Base-by-base conservation (phyloP, 148 eudicot genomes). In the Rhododendron molle region DNA sequence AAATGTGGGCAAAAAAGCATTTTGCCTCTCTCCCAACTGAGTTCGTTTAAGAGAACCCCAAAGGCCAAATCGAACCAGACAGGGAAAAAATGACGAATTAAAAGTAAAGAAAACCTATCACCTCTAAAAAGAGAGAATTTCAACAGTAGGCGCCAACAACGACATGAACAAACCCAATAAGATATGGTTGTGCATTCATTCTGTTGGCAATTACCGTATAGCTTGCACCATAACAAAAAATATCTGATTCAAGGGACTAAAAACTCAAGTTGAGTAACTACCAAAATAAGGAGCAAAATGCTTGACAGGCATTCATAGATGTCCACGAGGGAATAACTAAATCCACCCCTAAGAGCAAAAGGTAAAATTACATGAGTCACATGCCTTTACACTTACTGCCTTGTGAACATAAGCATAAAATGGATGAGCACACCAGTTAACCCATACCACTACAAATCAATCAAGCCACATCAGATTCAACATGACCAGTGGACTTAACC, bases 391-490 rank as follows among this genome's bases (percentile, higher is more conserved):
- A 34, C 7, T 83, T 21, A 50, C 28, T 34, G 43, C 13, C n/a
- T 58, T 20, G 21, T 81, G 72, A 81, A 81, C 26, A 81, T 32
- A 52, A 10, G 83, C 56, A 60, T 38, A 81, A 60, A 60, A 81
- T 5, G 49, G 52, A 58, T 60, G 46, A 81, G 83, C 21, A n/a
- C 50, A 81, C 73, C 52, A 38, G 40, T 81, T 81, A 34, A 54
- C 58, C 40, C 23, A 1, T 28, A 50, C 2, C 7, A 50, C 62
- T 60, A 80, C 5, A 5, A 80, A 50, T 80, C 82, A 80, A 50
- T 80, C 62, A 80, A 46, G 85, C 85, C 38, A 67, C 40, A 30
- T 69, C 78, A 46, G 67, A 49, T 73, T 84, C 85, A 83, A 72
- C 26, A 74, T 3, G 15, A 84, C 78, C 85, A 83, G 40, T 23